phyloP scores from a whole-genome alignment of 1,284 basidiomycete species.

The Ganoderma resinaceum region DNA sequence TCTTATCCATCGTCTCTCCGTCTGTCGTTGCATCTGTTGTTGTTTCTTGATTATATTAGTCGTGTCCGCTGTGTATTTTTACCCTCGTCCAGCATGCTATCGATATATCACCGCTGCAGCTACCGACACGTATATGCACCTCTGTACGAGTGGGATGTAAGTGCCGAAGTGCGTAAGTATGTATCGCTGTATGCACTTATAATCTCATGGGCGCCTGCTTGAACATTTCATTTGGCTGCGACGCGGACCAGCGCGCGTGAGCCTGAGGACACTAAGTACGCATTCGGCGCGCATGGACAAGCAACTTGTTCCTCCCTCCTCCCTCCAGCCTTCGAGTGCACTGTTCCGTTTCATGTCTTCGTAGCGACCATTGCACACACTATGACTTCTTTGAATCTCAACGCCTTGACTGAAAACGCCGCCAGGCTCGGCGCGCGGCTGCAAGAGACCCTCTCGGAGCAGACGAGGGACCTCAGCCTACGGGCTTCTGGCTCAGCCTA shows the following conservation, averaged over 20 bases:
- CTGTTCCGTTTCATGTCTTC: neutral
- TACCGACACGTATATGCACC: neutral
- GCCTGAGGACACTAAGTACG: no score
- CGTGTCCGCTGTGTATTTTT: conserved; percentile 46
- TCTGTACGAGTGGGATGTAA: neutral
- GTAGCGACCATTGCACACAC: neutral
- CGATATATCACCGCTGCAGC: conserved; percentile 38
- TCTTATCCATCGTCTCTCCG: conserved; percentile 17
- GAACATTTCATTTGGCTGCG: no score
- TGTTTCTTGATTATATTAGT: conserved; percentile 42
- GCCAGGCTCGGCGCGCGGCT: conserved; percentile 79
- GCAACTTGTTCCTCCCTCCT: neutral
- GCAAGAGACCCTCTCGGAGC: conserved; percentile 81
- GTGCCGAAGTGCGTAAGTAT: neutral
- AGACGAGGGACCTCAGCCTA: conserved; percentile 73
- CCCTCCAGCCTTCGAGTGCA: neutral
- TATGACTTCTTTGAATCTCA: conserved; percentile 66
- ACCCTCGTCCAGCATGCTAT: conserved; percentile 44
- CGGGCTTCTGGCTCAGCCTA: conserved; percentile 63
- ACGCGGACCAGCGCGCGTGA: neutral
- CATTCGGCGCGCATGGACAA: neutral
- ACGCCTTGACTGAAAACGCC: conserved; percentile 80
- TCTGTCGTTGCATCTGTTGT: conserved; percentile 44
- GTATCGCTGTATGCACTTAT: no score
- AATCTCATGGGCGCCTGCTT: neutral